A percentile compares a stretch with the other conserved stretches of the same genome.
Conservation (phyloP, 257 asterid genomes). For the Euphrasia confusa region DNA sequence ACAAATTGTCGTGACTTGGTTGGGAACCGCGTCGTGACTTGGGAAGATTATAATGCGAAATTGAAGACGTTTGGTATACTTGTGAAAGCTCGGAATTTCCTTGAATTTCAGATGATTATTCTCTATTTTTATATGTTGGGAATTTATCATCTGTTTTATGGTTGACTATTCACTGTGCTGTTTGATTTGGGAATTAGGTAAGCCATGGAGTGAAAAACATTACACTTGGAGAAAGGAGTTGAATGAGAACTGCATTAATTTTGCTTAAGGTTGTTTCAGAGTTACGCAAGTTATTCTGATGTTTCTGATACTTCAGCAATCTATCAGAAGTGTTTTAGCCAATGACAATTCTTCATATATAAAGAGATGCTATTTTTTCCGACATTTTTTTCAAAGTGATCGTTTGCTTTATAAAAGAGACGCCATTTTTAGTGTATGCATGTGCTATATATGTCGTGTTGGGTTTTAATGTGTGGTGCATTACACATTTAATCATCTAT, state of each 20-base stretch:
- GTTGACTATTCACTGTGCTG: slow-evolving; percentile 1
- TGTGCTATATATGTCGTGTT: slow-evolving; percentile 6
- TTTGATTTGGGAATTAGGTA: not conserved
- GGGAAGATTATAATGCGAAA: slow-evolving; percentile 74
- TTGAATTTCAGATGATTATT: slow-evolving; percentile 77
- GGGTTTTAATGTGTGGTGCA: slow-evolving; percentile 6
- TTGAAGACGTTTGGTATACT: slow-evolving; percentile 82
- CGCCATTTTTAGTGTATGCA: not conserved
- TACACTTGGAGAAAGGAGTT: slow-evolving; percentile 7
- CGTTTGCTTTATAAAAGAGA: no score
- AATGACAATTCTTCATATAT: not conserved
- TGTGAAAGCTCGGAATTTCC: slow-evolving; percentile 92
- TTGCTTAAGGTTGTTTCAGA: slow-evolving; percentile 17
- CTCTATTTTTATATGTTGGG: not conserved
- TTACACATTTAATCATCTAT: not conserved
- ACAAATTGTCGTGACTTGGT: no score
- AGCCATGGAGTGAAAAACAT: not conserved
- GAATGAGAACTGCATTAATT: slow-evolving; percentile 9
- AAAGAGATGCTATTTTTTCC: no score
- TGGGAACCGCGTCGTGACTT: slow-evolving; percentile 51
- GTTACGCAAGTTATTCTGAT: not conserved
- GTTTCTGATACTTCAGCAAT: slow-evolving; percentile 2
- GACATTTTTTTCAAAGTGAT: no score
- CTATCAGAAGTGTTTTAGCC: not conserved
- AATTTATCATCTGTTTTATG: not conserved